Conservation (phyloP, 768 basidiomycete species). For the Termitomyces sp. region DNA sequence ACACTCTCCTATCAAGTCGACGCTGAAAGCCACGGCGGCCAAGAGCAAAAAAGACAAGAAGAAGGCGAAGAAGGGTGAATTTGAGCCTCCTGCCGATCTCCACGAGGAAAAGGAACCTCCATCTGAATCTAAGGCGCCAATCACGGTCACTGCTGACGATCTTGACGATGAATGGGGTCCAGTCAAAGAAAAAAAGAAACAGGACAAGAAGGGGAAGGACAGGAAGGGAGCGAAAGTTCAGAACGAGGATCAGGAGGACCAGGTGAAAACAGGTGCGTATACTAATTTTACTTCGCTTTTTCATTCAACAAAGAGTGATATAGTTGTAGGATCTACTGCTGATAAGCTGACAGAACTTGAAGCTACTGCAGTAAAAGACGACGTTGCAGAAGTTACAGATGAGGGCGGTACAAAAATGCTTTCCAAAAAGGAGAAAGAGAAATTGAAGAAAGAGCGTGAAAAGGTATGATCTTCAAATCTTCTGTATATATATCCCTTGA, state of each 20-base stretch:
- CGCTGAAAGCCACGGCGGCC: slow-evolving; percentile 47
- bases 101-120: slow-evolving; percentile 23
- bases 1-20: slow-evolving; percentile 39
- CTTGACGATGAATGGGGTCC: slow-evolving; percentile 70
- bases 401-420: slow-evolving; percentile 62
- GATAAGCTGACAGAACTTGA: slow-evolving; percentile 16
- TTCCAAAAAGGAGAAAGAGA: slow-evolving; percentile 64
- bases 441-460: slow-evolving; percentile 49
- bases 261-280: slow-evolving; percentile 18
- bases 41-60: slow-evolving; percentile 53
- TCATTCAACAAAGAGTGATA: slow-evolving; percentile 8
- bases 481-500: slow-evolving; percentile 2
- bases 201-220: slow-evolving; percentile 53
- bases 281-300: background rate
- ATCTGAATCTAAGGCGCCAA: slow-evolving; percentile 32
- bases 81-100: slow-evolving; percentile 23
- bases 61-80: slow-evolving; percentile 49
- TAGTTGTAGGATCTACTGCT: slow-evolving; percentile 19
- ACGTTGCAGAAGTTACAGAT: slow-evolving; percentile 44
- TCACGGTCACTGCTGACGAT: slow-evolving; percentile 63
- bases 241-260: slow-evolving; percentile 34
- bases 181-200: slow-evolving; percentile 58
- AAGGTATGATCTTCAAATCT: slow-evolving; percentile 49
- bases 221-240: slow-evolving; percentile 36
- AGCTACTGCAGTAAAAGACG: slow-evolving; percentile 23